phyloP scores from a whole-genome alignment of 371 early-diverging fungal genomes.

The Mucor velutinosus region DNA sequence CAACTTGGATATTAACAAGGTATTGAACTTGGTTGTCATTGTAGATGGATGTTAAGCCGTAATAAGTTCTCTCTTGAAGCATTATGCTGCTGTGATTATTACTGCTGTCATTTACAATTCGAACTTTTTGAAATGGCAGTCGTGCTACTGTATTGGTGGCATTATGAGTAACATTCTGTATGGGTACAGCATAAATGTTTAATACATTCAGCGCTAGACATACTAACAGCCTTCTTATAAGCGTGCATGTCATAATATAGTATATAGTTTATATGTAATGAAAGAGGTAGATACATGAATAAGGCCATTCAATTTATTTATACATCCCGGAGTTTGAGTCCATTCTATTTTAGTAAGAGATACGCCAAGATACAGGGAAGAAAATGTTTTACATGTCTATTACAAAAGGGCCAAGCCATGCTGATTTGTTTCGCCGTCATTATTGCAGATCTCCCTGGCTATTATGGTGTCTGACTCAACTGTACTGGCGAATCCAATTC shows the following conservation, averaged over 20 bases:
- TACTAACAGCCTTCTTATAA: not conserved
- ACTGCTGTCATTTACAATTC: not conserved
- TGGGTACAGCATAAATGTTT: not conserved
- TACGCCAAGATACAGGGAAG: not conserved
- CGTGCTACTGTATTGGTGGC: not conserved
- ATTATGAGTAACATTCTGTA: not conserved
- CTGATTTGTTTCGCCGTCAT: not conserved
- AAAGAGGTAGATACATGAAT: not conserved
- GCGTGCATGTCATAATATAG: not conserved
- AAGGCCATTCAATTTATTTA: not conserved
- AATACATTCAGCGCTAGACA: not conserved
- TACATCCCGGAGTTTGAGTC: not conserved
- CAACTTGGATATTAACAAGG: conserved; percentile 31
- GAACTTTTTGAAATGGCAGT: not conserved
- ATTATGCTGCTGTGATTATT: not conserved
- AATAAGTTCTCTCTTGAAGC: not conserved
- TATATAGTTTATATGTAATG: not conserved
- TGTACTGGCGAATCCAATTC: conserved; percentile 32
- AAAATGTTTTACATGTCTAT: not conserved
- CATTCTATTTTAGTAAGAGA: not conserved
- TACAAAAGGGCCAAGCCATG: not conserved
- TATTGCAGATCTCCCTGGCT: not conserved
- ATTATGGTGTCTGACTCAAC: not conserved
- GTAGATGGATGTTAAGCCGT: not conserved
- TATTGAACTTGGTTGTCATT: conserved; percentile 21